Base-by-base conservation (phyloP, 345 rosid species). In the Hypericum androsaemum region DNA sequence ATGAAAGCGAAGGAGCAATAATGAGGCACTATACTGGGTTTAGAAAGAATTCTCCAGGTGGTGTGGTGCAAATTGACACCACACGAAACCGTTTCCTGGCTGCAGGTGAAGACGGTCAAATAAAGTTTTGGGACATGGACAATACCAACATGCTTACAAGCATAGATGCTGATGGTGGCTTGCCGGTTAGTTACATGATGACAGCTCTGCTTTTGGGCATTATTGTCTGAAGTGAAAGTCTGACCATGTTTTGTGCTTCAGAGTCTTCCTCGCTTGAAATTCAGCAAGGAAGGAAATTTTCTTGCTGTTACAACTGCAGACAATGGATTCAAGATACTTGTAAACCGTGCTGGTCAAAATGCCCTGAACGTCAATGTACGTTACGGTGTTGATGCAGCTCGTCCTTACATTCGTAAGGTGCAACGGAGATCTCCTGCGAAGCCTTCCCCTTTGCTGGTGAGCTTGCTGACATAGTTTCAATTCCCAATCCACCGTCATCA, bases 51-150 rank as follows among this genome's bases (percentile, higher is more conserved):
- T 62, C 80, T 40, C 9, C 60, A 0, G 39, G 39, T 0, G 95
- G 88, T 64, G 76, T 84, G 0, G 82, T 77, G 56, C 89, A 85
- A 71, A 84, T 89, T 47, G 97, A 89, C 65, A 80, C 94, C 5
- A 75, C 95, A 10, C 88, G 75, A 64, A 89, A 82, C 63, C 97
- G 73, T 64, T 84, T 89, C 67, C 74, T 89, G 70, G 94, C 86
- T 58, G 97, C 80, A 17, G 97, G 95, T 53, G 94, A 89, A 68
- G 94, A 89, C 47, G 59, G 69, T 66, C 94, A 79, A 62, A 80
- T 89, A 59, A 89, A 86, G 65, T 89, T 86, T 59, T 89, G 97
- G 97, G 88, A 89, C 67, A 84, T 89, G 94, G 94, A 89, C 67
- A 69, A 61, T 66, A 11, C 28, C 62, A 76, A 53, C 74, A 67